A percentile compares a stretch with the other conserved stretches of the same genome.
phyloP scores from a whole-genome alignment of 306 rosid genomes.

The Neltuma alba region DNA sequence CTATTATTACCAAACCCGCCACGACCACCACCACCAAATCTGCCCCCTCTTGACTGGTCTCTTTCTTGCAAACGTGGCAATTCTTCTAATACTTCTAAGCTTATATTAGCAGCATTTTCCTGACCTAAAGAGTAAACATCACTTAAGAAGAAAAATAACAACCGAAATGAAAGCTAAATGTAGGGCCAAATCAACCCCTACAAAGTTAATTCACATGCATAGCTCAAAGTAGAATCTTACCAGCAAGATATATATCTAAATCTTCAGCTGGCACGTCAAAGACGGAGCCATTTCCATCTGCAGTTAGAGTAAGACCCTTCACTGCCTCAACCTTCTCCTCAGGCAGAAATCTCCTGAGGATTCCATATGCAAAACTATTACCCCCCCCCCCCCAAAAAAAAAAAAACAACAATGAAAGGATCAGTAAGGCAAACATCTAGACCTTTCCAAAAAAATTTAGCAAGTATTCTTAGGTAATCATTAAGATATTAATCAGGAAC shows the following conservation, averaged over 20 bases:
- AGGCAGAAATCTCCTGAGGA: constrained; percentile 81
- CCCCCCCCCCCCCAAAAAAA: too few relatives aligned
- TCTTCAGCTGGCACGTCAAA: constrained; percentile 83
- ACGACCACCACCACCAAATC: constrained; percentile 44
- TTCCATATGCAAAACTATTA: constrained; percentile 71
- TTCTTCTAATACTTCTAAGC: constrained; percentile 52
- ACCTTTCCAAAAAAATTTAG: neutral
- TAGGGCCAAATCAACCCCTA: neutral
- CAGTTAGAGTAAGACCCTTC: constrained; percentile 76
- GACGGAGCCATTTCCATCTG: constrained; percentile 85
- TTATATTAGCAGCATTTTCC: constrained; percentile 64
- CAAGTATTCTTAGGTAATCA: neutral
- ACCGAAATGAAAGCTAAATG: neutral
- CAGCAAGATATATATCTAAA: constrained; percentile 70
- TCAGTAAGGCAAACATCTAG: constrained; percentile 1
- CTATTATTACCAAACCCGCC: constrained; percentile 41
- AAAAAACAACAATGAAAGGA: constrained; percentile 32
- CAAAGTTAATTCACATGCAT: neutral
- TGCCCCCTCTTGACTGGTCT: constrained; percentile 50
- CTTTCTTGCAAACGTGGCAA: constrained; percentile 71
- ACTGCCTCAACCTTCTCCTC: constrained; percentile 90
- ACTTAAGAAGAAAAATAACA: neutral
- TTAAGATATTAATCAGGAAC: constrained; percentile 5
- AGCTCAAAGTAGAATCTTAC: constrained; percentile 43
- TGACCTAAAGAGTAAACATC: constrained; percentile 50